Conservation (phyloP, 1,139 yeast species). For the Kodamaea fungicola region DNA sequence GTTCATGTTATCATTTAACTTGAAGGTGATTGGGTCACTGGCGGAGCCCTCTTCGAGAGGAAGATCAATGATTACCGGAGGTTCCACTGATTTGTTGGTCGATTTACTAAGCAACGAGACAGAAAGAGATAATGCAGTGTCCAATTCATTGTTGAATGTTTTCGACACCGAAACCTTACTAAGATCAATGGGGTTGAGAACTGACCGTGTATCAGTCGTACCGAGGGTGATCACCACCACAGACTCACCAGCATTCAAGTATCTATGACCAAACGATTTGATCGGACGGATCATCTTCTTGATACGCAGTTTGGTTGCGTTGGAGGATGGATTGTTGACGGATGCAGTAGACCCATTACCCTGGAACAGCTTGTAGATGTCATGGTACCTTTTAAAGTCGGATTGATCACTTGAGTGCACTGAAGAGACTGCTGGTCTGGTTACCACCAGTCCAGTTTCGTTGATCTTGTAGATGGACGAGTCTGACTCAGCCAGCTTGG, state of each 20-base stretch:
- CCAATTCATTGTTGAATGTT: constrained; percentile 77
- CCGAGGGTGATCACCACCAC: constrained; percentile 80
- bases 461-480: not conserved
- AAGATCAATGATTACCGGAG: constrained; percentile 71
- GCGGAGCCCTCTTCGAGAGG: constrained; percentile 83
- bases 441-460: not conserved
- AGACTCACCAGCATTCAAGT: constrained; percentile 60
- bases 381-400: constrained; percentile 11
- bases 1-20: constrained; percentile 47
- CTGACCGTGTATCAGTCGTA: constrained; percentile 71
- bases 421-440: constrained; percentile 22
- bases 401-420: not conserved
- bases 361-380: constrained; percentile 41
- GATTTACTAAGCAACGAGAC: constrained; percentile 51
- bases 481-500: not conserved
- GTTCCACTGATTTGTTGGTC: constrained; percentile 48
- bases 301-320: constrained; percentile 13
- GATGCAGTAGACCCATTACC: constrained; percentile 22
- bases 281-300: constrained; percentile 44
- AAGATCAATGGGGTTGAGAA: constrained; percentile 60
- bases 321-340: constrained; percentile 1
- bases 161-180: constrained; percentile 72
- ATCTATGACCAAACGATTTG: constrained; percentile 85
- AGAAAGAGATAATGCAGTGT: constrained; percentile 80
- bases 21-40: constrained; percentile 80